These are phyloP conservation scores for Oidiodendron maius DNA, from an alignment of 495 filamentous ascomycete genomes.

Conservation along the genomic window DNA sequence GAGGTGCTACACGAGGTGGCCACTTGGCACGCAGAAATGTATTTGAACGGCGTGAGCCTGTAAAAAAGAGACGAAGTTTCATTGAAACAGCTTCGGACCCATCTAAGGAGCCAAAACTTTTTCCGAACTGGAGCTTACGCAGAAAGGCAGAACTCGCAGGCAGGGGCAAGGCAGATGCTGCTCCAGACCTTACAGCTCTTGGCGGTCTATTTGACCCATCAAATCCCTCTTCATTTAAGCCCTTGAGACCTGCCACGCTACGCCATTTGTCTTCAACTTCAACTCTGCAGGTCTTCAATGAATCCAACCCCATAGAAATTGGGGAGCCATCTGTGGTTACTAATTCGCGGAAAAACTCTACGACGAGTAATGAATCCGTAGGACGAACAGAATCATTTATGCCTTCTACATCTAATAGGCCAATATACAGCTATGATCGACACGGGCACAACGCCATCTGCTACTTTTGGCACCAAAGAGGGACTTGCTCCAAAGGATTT, in stretches of 20 bases:
- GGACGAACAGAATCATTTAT: not conserved
- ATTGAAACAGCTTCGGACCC: constrained; percentile 8
- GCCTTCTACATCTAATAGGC: not conserved
- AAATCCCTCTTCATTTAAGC: constrained; percentile 2
- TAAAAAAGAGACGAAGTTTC: constrained; percentile 10
- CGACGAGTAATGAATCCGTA: no score
- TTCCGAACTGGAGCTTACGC: constrained; percentile 9
- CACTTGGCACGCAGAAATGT: constrained; percentile 12
- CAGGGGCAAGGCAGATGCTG: constrained; percentile 12
- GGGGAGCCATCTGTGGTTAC: no score
- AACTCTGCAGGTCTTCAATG: not conserved
- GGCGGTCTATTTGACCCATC: constrained; percentile 18
- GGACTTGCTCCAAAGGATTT: not conserved
- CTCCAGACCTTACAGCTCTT: constrained; percentile 14
- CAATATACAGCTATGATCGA: not conserved
- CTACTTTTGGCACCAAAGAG: constrained; percentile 1
- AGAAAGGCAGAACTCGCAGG: constrained; percentile 17
- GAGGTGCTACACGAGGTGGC: constrained; percentile 15
- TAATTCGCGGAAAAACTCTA: no score
- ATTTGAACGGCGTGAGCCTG: constrained; percentile 2
- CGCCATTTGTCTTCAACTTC: not conserved
- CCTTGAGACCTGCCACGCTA: constrained; percentile 6
- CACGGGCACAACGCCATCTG: constrained; percentile 9
- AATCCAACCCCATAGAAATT: not conserved
- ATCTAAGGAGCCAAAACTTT: constrained; percentile 10